These are phyloP conservation scores for Cryptococcus hybrid DNA, from an alignment of 1,284 basidiomycete genomes.

Conservation along the genomic window DNA sequence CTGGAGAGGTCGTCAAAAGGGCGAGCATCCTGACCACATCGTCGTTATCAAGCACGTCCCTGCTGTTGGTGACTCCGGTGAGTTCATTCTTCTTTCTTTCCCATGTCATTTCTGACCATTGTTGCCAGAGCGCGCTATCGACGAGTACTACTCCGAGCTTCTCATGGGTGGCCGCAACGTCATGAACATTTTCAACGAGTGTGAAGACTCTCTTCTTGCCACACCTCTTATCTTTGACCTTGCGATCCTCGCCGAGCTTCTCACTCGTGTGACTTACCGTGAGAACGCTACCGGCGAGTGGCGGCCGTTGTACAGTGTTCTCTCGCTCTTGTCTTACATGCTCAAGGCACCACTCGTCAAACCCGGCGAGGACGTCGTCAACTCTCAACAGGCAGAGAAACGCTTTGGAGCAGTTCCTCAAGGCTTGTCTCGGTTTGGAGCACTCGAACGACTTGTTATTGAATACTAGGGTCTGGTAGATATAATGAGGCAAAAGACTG, in stretches of 20 bases:
- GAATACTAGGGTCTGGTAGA: constrained; percentile 79
- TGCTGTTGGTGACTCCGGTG: constrained; percentile 87
- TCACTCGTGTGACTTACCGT: constrained; percentile 90
- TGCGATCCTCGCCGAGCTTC: constrained; percentile 87
- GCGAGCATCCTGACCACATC: constrained; percentile 88
- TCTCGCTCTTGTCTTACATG: constrained; percentile 91
- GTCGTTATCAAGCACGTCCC: constrained; percentile 85
- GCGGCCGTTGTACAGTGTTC: constrained; percentile 77
- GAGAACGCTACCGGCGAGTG: constrained; percentile 59
- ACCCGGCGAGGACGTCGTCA: constrained; percentile 71
- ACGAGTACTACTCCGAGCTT: constrained; percentile 95
- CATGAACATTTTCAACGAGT: constrained; percentile 87
- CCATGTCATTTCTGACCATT: background rate
- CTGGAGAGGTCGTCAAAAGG: constrained; percentile 59
- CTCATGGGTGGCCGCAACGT: constrained; percentile 58
- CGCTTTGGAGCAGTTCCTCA: constrained; percentile 70
- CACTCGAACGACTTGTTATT: constrained; percentile 76
- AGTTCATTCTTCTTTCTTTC: constrained; percentile 7
- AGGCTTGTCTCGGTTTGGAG: constrained; percentile 85
- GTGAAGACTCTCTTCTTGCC: constrained; percentile 95
- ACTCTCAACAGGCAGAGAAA: constrained; percentile 85
- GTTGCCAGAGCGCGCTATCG: constrained; percentile 69
- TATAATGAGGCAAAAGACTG: background rate
- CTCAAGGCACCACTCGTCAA: constrained; percentile 98
- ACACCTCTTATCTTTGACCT: constrained; percentile 95